A percentile compares a stretch with the other conserved stretches of the same genome.
Evolutionary conservation across 2,329 filamentous ascomycete genomes (phyloP).

Genomic region (Aspergillus costaricaensis): DNA sequence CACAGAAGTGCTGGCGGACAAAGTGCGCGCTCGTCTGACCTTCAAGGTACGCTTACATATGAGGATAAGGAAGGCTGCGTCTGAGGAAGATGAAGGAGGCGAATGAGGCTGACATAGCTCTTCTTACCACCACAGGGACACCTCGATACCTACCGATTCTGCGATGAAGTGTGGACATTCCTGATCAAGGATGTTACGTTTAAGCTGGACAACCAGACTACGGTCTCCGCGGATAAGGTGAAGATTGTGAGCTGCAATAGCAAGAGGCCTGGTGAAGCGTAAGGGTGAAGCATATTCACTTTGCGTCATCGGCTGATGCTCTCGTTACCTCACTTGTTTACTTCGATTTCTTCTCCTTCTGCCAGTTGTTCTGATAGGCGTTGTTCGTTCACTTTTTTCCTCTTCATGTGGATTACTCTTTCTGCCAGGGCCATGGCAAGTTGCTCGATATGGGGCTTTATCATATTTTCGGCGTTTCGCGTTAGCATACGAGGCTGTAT

Average conservation of each 20-base stretch:
- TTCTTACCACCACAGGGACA: slow-evolving; percentile 66
- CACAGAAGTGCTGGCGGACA: slow-evolving; percentile 85
- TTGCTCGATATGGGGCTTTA: not conserved
- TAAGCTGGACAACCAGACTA: slow-evolving; percentile 83
- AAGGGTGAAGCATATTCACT: not conserved
- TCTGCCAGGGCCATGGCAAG: not conserved
- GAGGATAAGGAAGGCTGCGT: too few relatives aligned
- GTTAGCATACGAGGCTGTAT: not conserved
- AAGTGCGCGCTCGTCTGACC: slow-evolving; percentile 83
- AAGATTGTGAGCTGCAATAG: slow-evolving; percentile 99
- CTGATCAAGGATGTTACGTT: slow-evolving; percentile 98
- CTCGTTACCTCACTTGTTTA: too few relatives aligned
- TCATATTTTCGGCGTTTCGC: slow-evolving; percentile 15
- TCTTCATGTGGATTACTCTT: not conserved
- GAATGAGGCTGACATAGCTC: slow-evolving; percentile 18
- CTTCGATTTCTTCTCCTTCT: not conserved
- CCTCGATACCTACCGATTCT: slow-evolving; percentile 97
- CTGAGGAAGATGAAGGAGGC: not conserved
- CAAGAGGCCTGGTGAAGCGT: slow-evolving; percentile 68
- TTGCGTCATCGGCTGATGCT: not conserved
- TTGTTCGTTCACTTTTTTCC: slow-evolving; percentile 9
- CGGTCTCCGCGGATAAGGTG: slow-evolving; percentile 82
- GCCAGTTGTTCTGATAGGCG: slow-evolving; percentile 12
- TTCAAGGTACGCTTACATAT: slow-evolving; percentile 74
- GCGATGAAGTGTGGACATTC: slow-evolving; percentile 99